Evolutionary conservation across 2,329 filamentous ascomycete species (phyloP), one percentile per base, ranked within the genome.

Genomic region (Colletotrichum tamarilloi): DNA sequence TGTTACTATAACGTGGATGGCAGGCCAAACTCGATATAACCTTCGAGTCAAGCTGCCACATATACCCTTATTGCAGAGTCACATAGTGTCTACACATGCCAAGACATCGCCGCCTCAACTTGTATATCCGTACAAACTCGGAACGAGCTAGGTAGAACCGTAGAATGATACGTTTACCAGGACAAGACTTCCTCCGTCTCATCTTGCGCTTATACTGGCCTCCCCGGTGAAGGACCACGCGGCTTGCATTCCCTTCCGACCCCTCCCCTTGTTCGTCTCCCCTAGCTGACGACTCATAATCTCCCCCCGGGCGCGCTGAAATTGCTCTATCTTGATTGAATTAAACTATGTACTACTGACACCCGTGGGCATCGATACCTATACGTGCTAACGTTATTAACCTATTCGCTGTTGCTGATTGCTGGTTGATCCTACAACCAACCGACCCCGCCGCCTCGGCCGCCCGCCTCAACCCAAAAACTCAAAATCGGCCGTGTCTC

Each of bases 301-400:
- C 2, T 2, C 32, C 4, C 11, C 22, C 42, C 42, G 4, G 26
- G 14, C 59, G 46, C 58, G 5, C 35, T 30, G 24, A 35, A 11
- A 4, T 32, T 55, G 24, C 55, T 30, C 55, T 53, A 38, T 66
- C 70, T 60, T 32, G n/a, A 73, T 66, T 26, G 53, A 62, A 71
- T 73, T 73, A 66, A 60, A 24, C 67, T 62, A 71, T 71, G 60
- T 66, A 66, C 71, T 57, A 38, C 30, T 32, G 53, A 60, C 53
- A 63, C 67, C 24, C 52, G 46, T 46, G 52, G 35, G 66, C 38
- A 64, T 68, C 59, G 49, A 59, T 60, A 70, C 55, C 32, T 65
- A 60, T 65, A 62, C 22, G 16, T 22, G 28, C 28, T 32, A 68
- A 70, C 22, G 35, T 53, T 65, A 66, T 62, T 62, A 66, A 28